Evolutionary conservation across 2,329 filamentous ascomycete genomes (phyloP).

Genomic region (Parastagonospora avenae): DNA sequence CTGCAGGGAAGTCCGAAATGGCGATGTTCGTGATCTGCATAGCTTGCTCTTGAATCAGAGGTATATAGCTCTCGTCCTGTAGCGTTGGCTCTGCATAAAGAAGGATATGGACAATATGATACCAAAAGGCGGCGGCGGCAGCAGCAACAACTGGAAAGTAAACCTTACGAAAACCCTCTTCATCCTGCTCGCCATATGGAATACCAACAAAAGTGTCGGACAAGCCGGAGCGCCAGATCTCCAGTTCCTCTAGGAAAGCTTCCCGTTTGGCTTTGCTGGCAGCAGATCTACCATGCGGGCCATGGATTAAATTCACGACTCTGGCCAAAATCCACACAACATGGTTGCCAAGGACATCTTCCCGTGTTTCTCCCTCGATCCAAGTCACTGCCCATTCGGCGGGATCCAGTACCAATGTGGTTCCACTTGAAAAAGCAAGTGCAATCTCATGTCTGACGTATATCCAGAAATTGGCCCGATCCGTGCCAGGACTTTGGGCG

Average conservation of each 20-base stretch:
- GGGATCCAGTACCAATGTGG: conserved; percentile 34
- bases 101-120: conserved; percentile 38
- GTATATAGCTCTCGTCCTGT: conserved; percentile 29
- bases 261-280: conserved; percentile 21
- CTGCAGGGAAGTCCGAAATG: conserved; percentile 40
- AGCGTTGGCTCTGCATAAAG: conserved; percentile 39
- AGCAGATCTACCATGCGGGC: conserved; percentile 20
- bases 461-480: conserved; percentile 45
- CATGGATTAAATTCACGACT: conserved; percentile 35
- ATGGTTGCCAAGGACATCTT: conserved; percentile 41
- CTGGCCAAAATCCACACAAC: conserved; percentile 42
- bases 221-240: conserved; percentile 32
- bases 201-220: conserved; percentile 39
- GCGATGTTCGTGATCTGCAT: conserved; percentile 37
- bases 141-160: conserved; percentile 40
- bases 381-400: conserved; percentile 39
- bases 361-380: conserved; percentile 32
- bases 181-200: conserved; percentile 35
- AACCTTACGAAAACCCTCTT: conserved; percentile 37
- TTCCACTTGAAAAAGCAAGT: conserved; percentile 36
- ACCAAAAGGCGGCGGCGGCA: conserved; percentile 41
- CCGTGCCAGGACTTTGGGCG: conserved; percentile 33
- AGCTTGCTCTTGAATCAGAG: conserved; percentile 38
- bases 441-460: conserved; percentile 41
- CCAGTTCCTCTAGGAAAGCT: conserved; percentile 32